Base-by-base conservation (phyloP, 2,329 filamentous ascomycete genomes). In the Cercospora zeina region DNA sequence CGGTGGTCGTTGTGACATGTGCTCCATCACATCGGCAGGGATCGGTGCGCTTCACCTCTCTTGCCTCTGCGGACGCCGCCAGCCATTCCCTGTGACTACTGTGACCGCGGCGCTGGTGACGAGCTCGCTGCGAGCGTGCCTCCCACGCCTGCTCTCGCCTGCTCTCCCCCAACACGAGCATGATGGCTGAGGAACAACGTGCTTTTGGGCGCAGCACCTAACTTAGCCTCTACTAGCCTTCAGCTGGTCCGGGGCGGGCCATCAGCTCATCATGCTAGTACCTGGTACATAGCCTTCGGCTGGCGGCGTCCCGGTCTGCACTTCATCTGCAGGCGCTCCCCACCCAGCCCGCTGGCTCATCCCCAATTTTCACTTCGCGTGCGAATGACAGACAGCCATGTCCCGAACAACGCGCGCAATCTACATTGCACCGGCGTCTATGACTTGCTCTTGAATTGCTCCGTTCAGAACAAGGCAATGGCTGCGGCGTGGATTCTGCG, bases 221-320 rank as follows among this genome's bases (percentile, higher is more conserved):
- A n/a, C n/a, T n/a, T n/a, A n/a, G n/a, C n/a, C n/a, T n/a, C n/a
- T n/a, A n/a, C n/a, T n/a, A n/a, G n/a, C n/a, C n/a, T n/a, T n/a
- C n/a, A n/a, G n/a, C n/a, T n/a, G n/a, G n/a, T n/a, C n/a, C n/a
- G n/a, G n/a, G n/a, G n/a, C n/a, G n/a, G n/a, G n/a, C n/a, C n/a
- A n/a, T n/a, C n/a, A n/a, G n/a, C n/a, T n/a, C n/a, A n/a, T n/a
- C n/a, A n/a, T n/a, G n/a, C n/a, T n/a, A n/a, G n/a, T n/a, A n/a
- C n/a, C n/a, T n/a, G n/a, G n/a, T n/a, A n/a, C n/a, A n/a, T n/a
- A 14, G 39, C 21, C 37, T 39, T 61, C 59, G 55, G 60, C 47
- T 47, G 31, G 60, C 49, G 60, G 60, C 60, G 60, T 58, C 51
- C 55, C 55, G 55, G 42, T 31, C 33, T 49, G 33, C 45, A 53